Conservation (phyloP, 768 basidiomycete genomes). For the Kwoniella dejecticola region DNA sequence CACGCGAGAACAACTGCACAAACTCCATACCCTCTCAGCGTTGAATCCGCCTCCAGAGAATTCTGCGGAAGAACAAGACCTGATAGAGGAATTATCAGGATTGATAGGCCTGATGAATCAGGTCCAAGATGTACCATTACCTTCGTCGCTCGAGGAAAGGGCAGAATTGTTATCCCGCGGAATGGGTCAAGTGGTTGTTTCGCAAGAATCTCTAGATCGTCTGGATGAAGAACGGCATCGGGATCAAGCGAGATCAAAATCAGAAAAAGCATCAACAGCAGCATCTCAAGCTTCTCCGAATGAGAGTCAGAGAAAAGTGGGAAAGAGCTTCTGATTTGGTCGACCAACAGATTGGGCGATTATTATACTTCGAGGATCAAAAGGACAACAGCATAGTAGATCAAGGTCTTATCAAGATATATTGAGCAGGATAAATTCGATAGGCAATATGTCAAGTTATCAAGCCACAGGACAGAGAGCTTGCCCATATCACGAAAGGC, state of each 20-base stretch:
- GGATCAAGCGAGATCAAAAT: neutral
- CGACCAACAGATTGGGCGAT: conserved; percentile 41
- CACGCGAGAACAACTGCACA: conserved; percentile 23
- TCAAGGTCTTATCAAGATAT: too few species aligned
- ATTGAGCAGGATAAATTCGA: too few species aligned
- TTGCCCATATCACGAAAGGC: too few species aligned
- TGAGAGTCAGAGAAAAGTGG: conserved; percentile 9
- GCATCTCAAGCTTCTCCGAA: neutral
- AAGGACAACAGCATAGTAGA: neutral
- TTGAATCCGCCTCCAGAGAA: conserved; percentile 35
- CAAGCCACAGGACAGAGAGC: too few species aligned
- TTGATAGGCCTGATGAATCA: conserved; percentile 42
- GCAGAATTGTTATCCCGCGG: conserved; percentile 23
- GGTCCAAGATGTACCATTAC: conserved; percentile 39
- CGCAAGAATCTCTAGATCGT: conserved; percentile 14
- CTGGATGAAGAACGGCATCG: too few species aligned
- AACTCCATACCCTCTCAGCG: conserved; percentile 41
- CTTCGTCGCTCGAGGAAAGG: conserved; percentile 7
- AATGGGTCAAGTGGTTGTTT: conserved; percentile 34
- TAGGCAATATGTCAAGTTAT: too few species aligned
- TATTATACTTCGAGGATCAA: conserved; percentile 34
- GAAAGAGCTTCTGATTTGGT: conserved; percentile 36
- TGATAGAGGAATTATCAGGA: conserved; percentile 30
- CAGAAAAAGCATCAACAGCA: too few species aligned
- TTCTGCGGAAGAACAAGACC: conserved; percentile 31